Evolutionary conservation across 352 stramenopile species (phyloP).

Genomic region (Pythium apleroticum): DNA sequence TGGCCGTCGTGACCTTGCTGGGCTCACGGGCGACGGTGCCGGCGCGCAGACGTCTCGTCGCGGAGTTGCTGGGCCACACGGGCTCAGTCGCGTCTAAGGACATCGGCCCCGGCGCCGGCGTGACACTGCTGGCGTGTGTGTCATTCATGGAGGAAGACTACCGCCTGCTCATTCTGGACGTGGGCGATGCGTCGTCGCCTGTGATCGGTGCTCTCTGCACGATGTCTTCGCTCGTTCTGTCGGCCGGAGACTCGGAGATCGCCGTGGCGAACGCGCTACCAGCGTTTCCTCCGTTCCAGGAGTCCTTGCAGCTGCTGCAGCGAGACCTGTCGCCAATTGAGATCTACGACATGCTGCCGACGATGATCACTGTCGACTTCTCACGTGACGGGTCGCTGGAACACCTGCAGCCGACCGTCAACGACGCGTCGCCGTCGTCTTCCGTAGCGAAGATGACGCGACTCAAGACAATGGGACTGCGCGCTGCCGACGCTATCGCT

Average conservation of each 20-base stretch:
- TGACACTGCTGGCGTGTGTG: constrained; percentile 46
- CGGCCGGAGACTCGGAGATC: constrained; percentile 28
- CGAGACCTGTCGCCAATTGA: constrained; percentile 46
- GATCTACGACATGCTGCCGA: constrained; percentile 62
- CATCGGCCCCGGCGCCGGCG: constrained; percentile 1
- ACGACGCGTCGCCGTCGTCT: background rate
- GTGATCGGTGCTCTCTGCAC: constrained; percentile 48
- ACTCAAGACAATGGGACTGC: constrained; percentile 40
- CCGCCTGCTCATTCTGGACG: constrained; percentile 52
- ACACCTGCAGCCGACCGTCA: background rate
- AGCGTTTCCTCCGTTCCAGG: constrained; percentile 38
- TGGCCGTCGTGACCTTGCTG: constrained; percentile 48
- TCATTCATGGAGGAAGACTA: constrained; percentile 52
- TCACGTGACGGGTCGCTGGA: constrained; percentile 32
- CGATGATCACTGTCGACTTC: constrained; percentile 53
- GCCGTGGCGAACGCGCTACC: constrained; percentile 24
- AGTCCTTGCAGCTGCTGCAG: constrained; percentile 45
- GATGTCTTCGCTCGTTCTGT: constrained; percentile 69
- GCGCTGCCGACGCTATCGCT: background rate
- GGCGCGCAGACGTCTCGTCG: constrained; percentile 38
- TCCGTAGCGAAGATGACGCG: constrained; percentile 34
- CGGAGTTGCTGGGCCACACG: constrained; percentile 29
- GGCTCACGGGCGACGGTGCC: constrained; percentile 31
- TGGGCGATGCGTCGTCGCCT: constrained; percentile 14
- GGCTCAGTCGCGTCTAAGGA: background rate